Conservation (phyloP, 2,329 filamentous ascomycete species). For the Fusarium circinatum region DNA sequence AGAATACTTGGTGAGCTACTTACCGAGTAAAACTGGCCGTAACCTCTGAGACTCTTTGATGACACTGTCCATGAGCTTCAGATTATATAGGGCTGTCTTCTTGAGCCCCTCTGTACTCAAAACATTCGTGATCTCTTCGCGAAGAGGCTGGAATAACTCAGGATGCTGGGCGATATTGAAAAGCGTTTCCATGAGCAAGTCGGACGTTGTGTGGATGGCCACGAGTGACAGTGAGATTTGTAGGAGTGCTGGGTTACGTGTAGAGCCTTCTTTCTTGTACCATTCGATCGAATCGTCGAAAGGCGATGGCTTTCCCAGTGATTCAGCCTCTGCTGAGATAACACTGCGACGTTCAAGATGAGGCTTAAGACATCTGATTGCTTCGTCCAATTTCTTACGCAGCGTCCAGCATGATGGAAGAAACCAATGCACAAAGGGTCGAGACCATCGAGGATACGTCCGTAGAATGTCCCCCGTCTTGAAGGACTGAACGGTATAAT, state of each 20-base stretch:
- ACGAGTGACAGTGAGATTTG: constrained; percentile 53
- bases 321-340: constrained; percentile 45
- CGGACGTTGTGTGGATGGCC: constrained; percentile 64
- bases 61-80: constrained; percentile 60
- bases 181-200: constrained; percentile 34
- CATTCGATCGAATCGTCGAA: constrained; percentile 62
- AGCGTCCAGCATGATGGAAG: constrained; percentile 46
- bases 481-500: constrained; percentile 57
- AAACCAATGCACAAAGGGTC: constrained; percentile 59
- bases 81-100: constrained; percentile 54
- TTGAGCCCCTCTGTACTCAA: constrained; percentile 50
- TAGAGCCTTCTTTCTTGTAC: constrained; percentile 59
- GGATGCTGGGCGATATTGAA: constrained; percentile 53
- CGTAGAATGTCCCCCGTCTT: constrained; percentile 45
- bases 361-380: constrained; percentile 39
- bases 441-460: constrained; percentile 56
- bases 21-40: constrained; percentile 53
- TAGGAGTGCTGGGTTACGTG: constrained; percentile 18
- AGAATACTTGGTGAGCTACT: fast-evolving
- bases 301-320: neutral
- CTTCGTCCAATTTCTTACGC: constrained; percentile 41
- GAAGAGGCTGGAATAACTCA: constrained; percentile 50
- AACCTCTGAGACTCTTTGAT: constrained; percentile 62
- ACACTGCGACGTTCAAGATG: constrained; percentile 30
- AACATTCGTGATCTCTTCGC: constrained; percentile 51